Evolutionary conservation across 2,329 filamentous ascomycete genomes (phyloP), one percentile per base, ranked within the genome.

Genomic region (Orbilia blumenaviensis): DNA sequence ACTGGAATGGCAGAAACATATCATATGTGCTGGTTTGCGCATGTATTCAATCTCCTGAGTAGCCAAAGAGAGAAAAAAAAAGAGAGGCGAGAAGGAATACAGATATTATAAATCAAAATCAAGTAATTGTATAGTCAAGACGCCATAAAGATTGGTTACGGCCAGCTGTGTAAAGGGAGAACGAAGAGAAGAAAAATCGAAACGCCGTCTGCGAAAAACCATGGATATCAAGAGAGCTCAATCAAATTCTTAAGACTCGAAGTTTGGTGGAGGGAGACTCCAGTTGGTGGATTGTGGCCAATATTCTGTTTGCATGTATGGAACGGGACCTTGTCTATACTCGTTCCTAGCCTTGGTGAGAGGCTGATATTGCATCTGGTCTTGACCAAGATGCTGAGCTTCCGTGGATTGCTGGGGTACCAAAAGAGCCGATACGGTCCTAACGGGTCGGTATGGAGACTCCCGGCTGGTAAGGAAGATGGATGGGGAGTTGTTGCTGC

Each of bases 401-500:
- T 93, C 91, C 79, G 91, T 88, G 78, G 92, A 92, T 7, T 89
- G 87, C 23, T 92, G 91, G 0, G 93, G 92, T 72, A 95, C 93
- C 29, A 97, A 86, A n/a, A 98, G 87, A 0, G 93, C 96, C 79
- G 95, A 93, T 73, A 97, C 92, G 76, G 92, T 88, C 63, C 94
- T 91, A 41, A 97, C 91, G 0, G 94, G 94, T 78, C 93, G 92
- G 83, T 98, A 98, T 2, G 95, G 95, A 66, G 94, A 98, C 78
- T 92, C 90, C 68, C 95, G 89, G 82, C 97, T 92, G 81, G 92
- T 91, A 38, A 97, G 86, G 83, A 96, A 96, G 80, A 92, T 89
- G 9, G 92, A 94, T 0, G 94, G 94, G 32, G 95, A 98, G 78
- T 95, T 75, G 88, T 32, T 82, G 82, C 78, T 23, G 81, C 81